Evolutionary conservation across 768 basidiomycete genomes (phyloP).

Genomic region (Tricholoma furcatifolium): DNA sequence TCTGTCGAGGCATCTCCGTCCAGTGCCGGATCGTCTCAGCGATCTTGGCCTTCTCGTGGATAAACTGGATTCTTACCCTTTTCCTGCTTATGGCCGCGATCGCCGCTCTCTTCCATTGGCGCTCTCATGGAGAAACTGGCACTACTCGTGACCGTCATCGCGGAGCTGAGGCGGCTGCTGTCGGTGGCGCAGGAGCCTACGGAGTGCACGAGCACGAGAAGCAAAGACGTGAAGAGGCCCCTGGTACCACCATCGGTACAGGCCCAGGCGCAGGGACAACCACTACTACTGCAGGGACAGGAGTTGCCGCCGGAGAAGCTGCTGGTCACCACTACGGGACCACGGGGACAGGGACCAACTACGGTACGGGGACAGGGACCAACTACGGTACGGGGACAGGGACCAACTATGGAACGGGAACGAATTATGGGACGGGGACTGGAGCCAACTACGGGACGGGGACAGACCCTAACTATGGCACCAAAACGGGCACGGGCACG

Average conservation of each 20-base stretch:
- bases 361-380: background rate
- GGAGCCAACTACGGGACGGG: background rate
- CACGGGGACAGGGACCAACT: background rate
- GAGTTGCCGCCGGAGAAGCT: background rate
- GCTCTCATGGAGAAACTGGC: background rate
- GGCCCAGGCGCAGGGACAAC: background rate
- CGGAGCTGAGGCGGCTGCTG: slow-evolving; percentile 5
- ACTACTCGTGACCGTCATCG: background rate
- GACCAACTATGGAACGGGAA: background rate
- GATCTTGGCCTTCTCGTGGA: slow-evolving; percentile 69
- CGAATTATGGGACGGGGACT: background rate
- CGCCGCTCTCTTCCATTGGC: slow-evolving; percentile 14
- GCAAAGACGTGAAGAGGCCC: background rate
- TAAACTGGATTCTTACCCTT: slow-evolving; percentile 53
- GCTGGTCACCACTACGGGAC: background rate
- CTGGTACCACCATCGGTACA: background rate
- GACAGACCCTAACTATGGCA: background rate
- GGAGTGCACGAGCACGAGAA: slow-evolving; percentile 1
- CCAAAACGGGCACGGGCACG: background rate
- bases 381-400: background rate
- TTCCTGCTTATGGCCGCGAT: slow-evolving; percentile 46
- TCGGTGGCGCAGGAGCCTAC: background rate
- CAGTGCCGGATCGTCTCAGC: slow-evolving; percentile 60
- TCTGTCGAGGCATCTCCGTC: slow-evolving; percentile 49
- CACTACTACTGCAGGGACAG: background rate